Evolutionary conservation across 805 yeast species (phyloP), one percentile per base, ranked within the genome.

Genomic region (Starmerella asiatica): DNA sequence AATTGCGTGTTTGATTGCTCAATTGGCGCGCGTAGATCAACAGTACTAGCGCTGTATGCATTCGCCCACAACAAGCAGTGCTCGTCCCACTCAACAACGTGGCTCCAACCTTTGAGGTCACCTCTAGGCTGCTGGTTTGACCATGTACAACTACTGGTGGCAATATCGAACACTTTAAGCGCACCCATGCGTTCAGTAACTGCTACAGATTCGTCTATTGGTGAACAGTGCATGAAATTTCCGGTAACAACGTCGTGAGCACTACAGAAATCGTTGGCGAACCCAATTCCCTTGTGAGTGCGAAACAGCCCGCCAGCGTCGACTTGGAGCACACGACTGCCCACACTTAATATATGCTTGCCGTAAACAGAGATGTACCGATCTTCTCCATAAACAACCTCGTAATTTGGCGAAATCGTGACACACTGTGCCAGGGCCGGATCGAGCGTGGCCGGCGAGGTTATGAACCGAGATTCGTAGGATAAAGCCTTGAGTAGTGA

Each of bases 21-120:
- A 7, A 7, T 23, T 7, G 26, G 26, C 9, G 16, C 36, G 11
- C 50, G 47, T n/a, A 33, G 7, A 21, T 49, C 52, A 3, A 39
- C 18, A n/a, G 29, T 16, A 7, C 31, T 39, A 39, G 36, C 34
- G 29, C 33, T 37, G 29, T 39, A 36, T 9, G 51, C 37, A 32
- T 51, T 52, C 16, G 46, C 37, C 48, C 53, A 47, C 29, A 49
- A 17, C 14, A 45, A 21, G 3, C 24, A 26, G 14, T 40, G 31
- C 19, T 40, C 40, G 2, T 16, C 42, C 24, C 34, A 11, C 30
- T 35, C 35, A 3, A 24, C 19, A 8, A 38, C 44, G 2, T 46
- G 38, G 30, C 47, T 46, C 50, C 50, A 50, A 3, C 50, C 46
- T 9, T 39, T 27, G n/a, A 29, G n/a, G n/a, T 42, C 24, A 9